Evolutionary conservation across 2,329 filamentous ascomycete genomes (phyloP).

Genomic region (Nothophoma quercina): DNA sequence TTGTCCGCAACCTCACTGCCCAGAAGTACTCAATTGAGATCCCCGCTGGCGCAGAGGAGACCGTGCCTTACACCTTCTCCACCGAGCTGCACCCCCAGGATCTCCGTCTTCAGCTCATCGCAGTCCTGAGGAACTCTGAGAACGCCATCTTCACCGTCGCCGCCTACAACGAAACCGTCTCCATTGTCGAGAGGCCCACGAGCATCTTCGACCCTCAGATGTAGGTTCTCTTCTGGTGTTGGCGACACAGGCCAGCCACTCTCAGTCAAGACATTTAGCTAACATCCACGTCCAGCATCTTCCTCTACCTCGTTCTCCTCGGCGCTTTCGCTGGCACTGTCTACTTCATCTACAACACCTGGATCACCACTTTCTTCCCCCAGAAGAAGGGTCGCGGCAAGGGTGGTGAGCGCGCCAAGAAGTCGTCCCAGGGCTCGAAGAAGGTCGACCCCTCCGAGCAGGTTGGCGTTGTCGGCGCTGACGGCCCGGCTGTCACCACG

Average conservation of each 20-base stretch:
- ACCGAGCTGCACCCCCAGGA: constrained; percentile 95
- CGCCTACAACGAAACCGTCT: constrained; percentile 82
- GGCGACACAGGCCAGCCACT: background rate
- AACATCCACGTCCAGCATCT: constrained; percentile 70
- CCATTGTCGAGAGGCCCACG: constrained; percentile 87
- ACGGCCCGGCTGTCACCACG: constrained; percentile 73
- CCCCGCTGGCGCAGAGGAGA: constrained; percentile 77
- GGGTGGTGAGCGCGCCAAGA: constrained; percentile 71
- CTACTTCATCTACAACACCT: constrained; percentile 98
- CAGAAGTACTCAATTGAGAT: constrained; percentile 77
- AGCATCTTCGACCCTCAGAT: constrained; percentile 96
- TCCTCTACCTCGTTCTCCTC: constrained; percentile 92
- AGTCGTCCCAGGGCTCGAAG: constrained; percentile 68
- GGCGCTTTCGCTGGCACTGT: constrained; percentile 78
- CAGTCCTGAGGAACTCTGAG: constrained; percentile 73
- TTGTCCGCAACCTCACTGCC: constrained; percentile 85
- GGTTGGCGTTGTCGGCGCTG: constrained; percentile 70
- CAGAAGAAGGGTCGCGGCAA: constrained; percentile 71
- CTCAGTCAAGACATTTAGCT: constrained; percentile 16
- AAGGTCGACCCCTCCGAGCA: constrained; percentile 69
- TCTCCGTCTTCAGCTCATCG: constrained; percentile 76
- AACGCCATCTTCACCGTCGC: constrained; percentile 77
- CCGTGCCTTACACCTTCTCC: constrained; percentile 81
- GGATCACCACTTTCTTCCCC: constrained; percentile 95
- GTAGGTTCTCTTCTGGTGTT: constrained; percentile 61